Percentiles rank a stretch among this genome's conserved stretches.
phyloP scores from a whole-genome alignment of 495 filamentous ascomycete genomes.

The Aspergillus mulundensis region DNA sequence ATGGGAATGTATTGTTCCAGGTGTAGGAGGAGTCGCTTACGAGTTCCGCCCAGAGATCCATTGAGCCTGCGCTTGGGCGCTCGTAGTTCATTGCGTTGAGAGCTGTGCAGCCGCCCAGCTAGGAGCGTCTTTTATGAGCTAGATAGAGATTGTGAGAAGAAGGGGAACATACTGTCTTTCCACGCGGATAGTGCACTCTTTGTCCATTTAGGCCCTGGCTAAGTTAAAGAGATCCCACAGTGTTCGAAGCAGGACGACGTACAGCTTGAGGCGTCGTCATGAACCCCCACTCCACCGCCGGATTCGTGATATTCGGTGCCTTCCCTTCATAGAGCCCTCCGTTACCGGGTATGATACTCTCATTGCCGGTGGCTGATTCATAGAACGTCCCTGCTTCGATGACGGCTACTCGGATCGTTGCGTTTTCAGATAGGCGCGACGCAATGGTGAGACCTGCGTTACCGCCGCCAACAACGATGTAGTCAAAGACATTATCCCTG shows the following conservation, averaged over 20 bases:
- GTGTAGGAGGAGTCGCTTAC: slow-evolving; percentile 53
- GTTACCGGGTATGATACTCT: slow-evolving; percentile 42
- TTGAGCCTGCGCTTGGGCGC: slow-evolving; percentile 26
- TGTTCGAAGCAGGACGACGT: neutral
- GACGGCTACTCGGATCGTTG: neutral
- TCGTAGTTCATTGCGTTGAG: neutral
- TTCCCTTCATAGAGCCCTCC: neutral
- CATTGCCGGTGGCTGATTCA: slow-evolving; percentile 35
- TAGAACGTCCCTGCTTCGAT: slow-evolving; percentile 33
- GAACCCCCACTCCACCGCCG: neutral
- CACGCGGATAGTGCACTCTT: slow-evolving; percentile 15
- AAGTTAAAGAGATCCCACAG: too few relatives aligned
- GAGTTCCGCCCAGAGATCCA: slow-evolving; percentile 52
- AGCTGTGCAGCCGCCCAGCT: neutral
- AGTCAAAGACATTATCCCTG: slow-evolving; percentile 35
- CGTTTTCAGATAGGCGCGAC: slow-evolving; percentile 37
- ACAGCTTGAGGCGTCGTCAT: neutral
- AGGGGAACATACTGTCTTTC: slow-evolving; percentile 19
- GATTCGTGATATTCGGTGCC: neutral
- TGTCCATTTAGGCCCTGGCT: too few relatives aligned
- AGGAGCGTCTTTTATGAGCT: too few relatives aligned
- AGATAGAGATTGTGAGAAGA: neutral
- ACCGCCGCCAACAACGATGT: slow-evolving; percentile 50
- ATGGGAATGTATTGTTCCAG: slow-evolving; percentile 49
- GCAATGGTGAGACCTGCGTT: slow-evolving; percentile 47